Evolutionary conservation across 2,329 filamentous ascomycete genomes (phyloP), one percentile per base, ranked within the genome.

Genomic region (Microsporum audouinii): DNA sequence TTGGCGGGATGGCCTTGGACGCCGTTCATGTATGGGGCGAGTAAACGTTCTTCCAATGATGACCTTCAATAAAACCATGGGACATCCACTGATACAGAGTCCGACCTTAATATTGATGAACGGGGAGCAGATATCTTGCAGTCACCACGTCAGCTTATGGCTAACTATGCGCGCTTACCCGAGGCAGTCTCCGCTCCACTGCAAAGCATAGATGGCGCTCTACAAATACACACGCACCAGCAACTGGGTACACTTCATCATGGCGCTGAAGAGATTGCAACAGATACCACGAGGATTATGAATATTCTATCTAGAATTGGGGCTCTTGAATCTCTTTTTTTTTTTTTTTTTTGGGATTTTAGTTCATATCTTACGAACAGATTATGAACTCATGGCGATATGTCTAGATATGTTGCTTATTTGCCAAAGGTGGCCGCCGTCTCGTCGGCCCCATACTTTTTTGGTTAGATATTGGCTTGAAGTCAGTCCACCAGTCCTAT

Each of bases 1-100:
- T 67, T 57, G 66, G 65, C 17, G 66, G 66, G 14, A 63, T 65
- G 60, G 27, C 56, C 17, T 36, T 63, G 57, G 62, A 62, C 14
- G 60, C 60, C 7, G 58, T 63, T n/a, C 60, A 60, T 45, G 58
- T 63, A 33, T 63, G 62, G 62, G 61, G 55, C 34, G 62, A 61
- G 27, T 63, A 38, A 59, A n/a, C 29, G 6, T 7, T 5, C 14
- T 23, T 27, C n/a, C 53, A 14, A 17, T 38, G 5, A 29, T 43
- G 12, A 29, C 4, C 38, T 33, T 14, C 3, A 41, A 14, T 31
- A 17, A 38, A 38, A 36, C 14, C 10, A 14, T 12, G 2, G 45
- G 45, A 12, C 10, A 7, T 29, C 27, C 3, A 2, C 45, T 5
- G 3, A 12, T 49, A 3, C 23, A 14, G 10, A 51, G 45, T 12